Base-by-base conservation (phyloP, 768 basidiomycete species). In the Lactarius indigo region DNA sequence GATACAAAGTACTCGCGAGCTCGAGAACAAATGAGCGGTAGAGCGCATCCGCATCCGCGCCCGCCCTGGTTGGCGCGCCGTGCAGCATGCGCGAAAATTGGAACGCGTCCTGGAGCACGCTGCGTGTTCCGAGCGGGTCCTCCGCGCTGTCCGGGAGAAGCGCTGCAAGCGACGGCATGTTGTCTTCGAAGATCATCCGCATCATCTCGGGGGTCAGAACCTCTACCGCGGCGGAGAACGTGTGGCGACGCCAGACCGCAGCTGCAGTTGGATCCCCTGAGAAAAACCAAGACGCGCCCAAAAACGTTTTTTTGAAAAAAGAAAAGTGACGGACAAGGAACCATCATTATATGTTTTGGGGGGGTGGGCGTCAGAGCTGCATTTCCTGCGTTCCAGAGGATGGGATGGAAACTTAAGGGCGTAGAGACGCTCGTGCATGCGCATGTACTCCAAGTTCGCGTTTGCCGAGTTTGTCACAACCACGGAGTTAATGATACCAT, bases 31-130 rank as follows among this genome's bases (percentile, higher is more conserved):
- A 95, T 0, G 90, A 87, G 30, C 91, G 87, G 74, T 94, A 94
- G 74, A 94, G 94, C 1, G 88, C 86, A 71, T 93, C 91, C 5
- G 74, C 68, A 12, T 74, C 73, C 10, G 84, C 85, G 20, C 83
- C 79, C 0, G 80, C 72, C 39, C 78, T 78, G 12, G 85, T 81
- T 30, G 81, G 81, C 17, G 89, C 84, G 44, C 89, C 84, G 72
- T 94, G 93, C 30, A 94, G 82, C 91, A 93, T 93, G 69, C 92
- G 87, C 55, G 89, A 90, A 77, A 94, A 94, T n/a, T 83, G 75
- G 74, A 90, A 89, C 0, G 89, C 92, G 8, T 87, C 82, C 41
- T 91, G 85, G 69, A 94, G 80, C 70, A 94, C 84, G 4, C 82
- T 79, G 23, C 79, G 73, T 20, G 86, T 83, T 1, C 82, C 74